Conservation (phyloP, 2,329 filamentous ascomycete species). For the Trichoderma sp. region DNA sequence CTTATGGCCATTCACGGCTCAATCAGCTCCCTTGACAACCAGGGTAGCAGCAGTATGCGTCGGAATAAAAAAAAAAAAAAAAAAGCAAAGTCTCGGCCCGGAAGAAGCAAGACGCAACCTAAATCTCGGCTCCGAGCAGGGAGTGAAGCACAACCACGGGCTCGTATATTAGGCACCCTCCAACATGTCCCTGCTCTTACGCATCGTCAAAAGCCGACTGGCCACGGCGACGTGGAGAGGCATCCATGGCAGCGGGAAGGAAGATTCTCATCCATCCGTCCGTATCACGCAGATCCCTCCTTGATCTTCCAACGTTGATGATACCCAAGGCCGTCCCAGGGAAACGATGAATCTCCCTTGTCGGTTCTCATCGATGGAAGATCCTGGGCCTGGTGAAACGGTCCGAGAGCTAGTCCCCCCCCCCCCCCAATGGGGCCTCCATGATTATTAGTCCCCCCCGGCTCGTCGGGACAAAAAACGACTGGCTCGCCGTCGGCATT, state of each 20-base stretch:
- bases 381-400: background rate
- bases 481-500: conserved; percentile 3
- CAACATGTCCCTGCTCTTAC: background rate
- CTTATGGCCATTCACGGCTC: background rate
- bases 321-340: background rate
- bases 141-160: background rate
- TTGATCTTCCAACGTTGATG: background rate
- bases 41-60: background rate
- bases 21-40: background rate
- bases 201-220: conserved; percentile 8
- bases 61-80: background rate
- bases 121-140: background rate
- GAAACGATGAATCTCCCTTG: background rate
- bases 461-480: background rate
- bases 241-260: background rate
- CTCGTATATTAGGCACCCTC: conserved; percentile 7
- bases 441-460: background rate
- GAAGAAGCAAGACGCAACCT: background rate
- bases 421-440: background rate
- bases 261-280: background rate
- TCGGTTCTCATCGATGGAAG: background rate
- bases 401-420: background rate
- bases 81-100: background rate
- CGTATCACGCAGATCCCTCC: background rate
- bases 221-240: background rate